Evolutionary conservation across 352 stramenopile species (phyloP), one percentile per base, ranked within the genome.

Genomic region (Phytophthora ramorum): DNA sequence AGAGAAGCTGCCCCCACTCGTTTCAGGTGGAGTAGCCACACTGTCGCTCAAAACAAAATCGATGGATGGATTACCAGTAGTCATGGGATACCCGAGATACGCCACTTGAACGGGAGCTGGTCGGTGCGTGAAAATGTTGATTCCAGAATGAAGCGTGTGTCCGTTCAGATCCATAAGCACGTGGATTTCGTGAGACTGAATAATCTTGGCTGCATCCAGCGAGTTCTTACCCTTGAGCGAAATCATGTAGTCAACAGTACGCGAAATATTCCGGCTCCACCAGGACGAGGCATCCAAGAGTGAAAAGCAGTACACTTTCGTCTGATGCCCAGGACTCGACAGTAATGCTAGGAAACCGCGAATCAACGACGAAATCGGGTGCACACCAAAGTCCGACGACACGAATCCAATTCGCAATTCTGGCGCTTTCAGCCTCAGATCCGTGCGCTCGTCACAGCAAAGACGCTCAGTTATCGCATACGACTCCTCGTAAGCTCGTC

Each of bases 81-180:
- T 93, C 69, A 89, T 89, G 0, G 89, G 87, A 30, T 88, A 93
- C n/a, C 87, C 89, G 6, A 94, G 68, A 59, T 89, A 96, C 19
- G 79, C 69, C 1, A 91, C 69, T 58, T 94, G 87, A 50, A 95
- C 73, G 0, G 82, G 89, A 0, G 87, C 73, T 7, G 85, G 85
- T 0, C 81, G 78, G 37, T 91, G 71, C 7, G 68, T 65, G 43
- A 95, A 82, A 43, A 96, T 84, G 1, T 43, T 48, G 6, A 96
- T 78, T 0, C 87, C 86, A 3, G 79, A 91, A 56, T 91, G 75
- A 3, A 96, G 70, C 22, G 89, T 96, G 73, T 96, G 85, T 41
- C 87, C 89, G 46, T 96, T 95, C 26, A 96, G 64, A 53, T 96
- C 89, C 30, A 96, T 60, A 19, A 96, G 71, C 6, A 96, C 71